Evolutionary conservation across 805 yeast genomes (phyloP).

Genomic region (Kodamaea nitidulidarum): DNA sequence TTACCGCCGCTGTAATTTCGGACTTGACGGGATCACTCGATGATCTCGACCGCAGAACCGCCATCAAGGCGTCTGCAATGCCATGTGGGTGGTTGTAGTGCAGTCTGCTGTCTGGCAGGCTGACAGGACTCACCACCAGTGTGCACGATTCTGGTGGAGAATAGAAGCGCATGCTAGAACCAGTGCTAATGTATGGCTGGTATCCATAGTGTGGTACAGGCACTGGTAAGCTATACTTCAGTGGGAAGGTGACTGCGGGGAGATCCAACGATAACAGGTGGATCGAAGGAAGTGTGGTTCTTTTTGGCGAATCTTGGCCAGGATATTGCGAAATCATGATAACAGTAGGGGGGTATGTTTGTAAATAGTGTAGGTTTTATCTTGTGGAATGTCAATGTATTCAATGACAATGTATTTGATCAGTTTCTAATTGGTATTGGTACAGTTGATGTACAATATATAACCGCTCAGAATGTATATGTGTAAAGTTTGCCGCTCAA

Average conservation of each 20-base stretch:
- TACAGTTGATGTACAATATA: too few species aligned
- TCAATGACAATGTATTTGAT: too few species aligned
- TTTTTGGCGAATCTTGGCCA: slow-evolving; percentile 4
- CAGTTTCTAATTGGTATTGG: too few species aligned
- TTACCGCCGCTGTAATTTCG: neutral
- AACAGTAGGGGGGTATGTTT: neutral
- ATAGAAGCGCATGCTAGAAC: neutral
- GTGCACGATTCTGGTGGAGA: neutral
- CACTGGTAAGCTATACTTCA: slow-evolving; percentile 1
- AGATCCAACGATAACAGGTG: slow-evolving; percentile 33
- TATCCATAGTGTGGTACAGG: slow-evolving; percentile 5
- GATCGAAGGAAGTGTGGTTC: slow-evolving; percentile 30
- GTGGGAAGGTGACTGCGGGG: slow-evolving; percentile 15
- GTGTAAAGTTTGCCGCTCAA: too few species aligned
- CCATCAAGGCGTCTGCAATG: slow-evolving; percentile 3
- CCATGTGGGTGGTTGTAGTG: slow-evolving; percentile 3
- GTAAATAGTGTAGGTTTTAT: neutral
- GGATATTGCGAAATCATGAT: slow-evolving; percentile 8
- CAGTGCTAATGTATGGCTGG: slow-evolving; percentile 3
- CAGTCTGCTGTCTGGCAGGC: slow-evolving; percentile 1
- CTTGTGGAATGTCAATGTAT: too few species aligned
- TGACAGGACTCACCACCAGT: slow-evolving; percentile 1
- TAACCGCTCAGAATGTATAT: too few species aligned
- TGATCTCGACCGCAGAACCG: slow-evolving; percentile 3
- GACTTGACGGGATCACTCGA: neutral